A percentile compares a stretch with the other conserved stretches of the same genome.
Evolutionary conservation across 129 eudicot genomes (phyloP).

Genomic region (Logfia minima): DNA sequence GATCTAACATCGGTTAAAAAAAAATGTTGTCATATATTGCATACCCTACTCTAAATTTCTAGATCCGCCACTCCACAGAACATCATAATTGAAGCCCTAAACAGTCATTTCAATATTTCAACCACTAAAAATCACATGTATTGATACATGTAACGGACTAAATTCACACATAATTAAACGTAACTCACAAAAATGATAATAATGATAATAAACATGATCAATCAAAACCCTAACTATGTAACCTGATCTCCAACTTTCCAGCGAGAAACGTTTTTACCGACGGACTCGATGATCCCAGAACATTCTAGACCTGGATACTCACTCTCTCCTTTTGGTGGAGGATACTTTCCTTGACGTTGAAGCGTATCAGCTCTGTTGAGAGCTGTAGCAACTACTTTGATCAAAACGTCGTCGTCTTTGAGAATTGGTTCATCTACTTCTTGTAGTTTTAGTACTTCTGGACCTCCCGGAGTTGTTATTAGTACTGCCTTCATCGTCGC

Average conservation of each 20-base stretch:
- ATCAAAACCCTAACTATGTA: background rate
- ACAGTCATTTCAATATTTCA: background rate
- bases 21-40: too few relatives aligned
- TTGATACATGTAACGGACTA: background rate
- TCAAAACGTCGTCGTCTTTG: slow-evolving; percentile 71
- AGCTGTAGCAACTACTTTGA: slow-evolving; percentile 77
- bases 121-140: background rate
- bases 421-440: slow-evolving; percentile 76
- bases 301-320: slow-evolving; percentile 84
- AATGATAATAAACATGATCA: background rate
- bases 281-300: slow-evolving; percentile 66
- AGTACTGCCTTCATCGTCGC: slow-evolving; percentile 77
- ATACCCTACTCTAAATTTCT: too few relatives aligned
- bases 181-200: background rate
- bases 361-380: slow-evolving; percentile 91
- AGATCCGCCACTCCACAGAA: too few relatives aligned
- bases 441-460: slow-evolving; percentile 68
- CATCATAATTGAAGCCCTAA: slow-evolving; percentile 1
- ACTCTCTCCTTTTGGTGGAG: slow-evolving; percentile 76
- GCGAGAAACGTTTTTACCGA: slow-evolving; percentile 69
- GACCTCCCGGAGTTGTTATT: slow-evolving; percentile 72
- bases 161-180: background rate
- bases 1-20: too few relatives aligned
- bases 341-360: slow-evolving; percentile 73
- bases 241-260: slow-evolving; percentile 98